Evolutionary conservation across 2,329 filamentous ascomycete species (phyloP), one percentile per base, ranked within the genome.

Genomic region (Macrophomina phaseolina): DNA sequence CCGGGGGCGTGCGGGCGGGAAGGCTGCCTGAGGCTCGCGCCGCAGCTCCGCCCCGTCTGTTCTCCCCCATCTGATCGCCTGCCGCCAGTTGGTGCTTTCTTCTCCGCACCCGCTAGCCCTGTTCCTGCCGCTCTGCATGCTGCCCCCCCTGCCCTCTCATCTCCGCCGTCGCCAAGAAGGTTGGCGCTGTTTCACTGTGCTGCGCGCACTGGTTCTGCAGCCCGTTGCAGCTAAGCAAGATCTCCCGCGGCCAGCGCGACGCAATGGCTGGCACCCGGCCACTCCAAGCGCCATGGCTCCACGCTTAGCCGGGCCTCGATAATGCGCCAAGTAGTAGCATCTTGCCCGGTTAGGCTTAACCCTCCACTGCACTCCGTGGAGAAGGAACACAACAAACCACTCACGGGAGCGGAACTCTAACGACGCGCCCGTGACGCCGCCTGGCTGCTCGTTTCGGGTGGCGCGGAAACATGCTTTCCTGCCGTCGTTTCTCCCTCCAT

Each of bases 381-480:
- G 49, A 53, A 9, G 45, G 45, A 23, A 28, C 46, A 23, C 46
- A 49, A 18, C 23, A 18, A 49, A 12, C 46, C n/a, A 23, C n/a
- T 28, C n/a, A 7, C 46, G 7, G 6, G 5, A 2, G 46, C 46
- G 8, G 23, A 16, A 49, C 6, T 18, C 23, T 49, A 49, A 49
- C 3, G n/a, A 12, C n/a, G 5, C 3, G 5, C 2, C 16, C 42
- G 16, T 23, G 5, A 28, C 6, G 23, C 46, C 28, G 14, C 38
- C 52, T 40, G 52, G 32, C 32, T 55, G 52, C 52, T 23, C 9
- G 52, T 55, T 55, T 40, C 52, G n/a, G 52, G 6, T 3, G 16
- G 8, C 16, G 52, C 52, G 52, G 34, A 55, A 55, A 55, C 52
- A 28, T 34, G 52, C 52, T 14, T 55, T 28, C 32, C 52, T 55